Evolutionary conservation across 1,284 basidiomycete species (phyloP).

Genomic region (Retiboletus flavoniger): DNA sequence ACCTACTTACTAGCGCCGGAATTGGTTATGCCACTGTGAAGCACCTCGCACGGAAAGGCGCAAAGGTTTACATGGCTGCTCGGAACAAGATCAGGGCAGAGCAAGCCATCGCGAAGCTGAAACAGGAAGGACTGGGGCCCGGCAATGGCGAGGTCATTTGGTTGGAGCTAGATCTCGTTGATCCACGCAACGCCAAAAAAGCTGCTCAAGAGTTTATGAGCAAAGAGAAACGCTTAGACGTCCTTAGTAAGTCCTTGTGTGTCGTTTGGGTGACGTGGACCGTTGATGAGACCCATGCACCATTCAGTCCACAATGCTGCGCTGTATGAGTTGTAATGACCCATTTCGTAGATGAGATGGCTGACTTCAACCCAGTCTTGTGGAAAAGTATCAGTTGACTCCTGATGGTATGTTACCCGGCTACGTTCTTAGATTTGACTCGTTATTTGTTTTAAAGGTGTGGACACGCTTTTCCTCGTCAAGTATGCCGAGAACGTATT

Average conservation of each 20-base stretch:
- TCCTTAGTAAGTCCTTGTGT: conserved; percentile 42
- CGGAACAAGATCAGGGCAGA: conserved; percentile 40
- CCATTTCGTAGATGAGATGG: background rate
- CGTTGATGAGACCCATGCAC: background rate
- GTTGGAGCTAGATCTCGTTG: conserved; percentile 46
- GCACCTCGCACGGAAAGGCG: conserved; percentile 42
- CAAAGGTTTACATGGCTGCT: conserved; percentile 48
- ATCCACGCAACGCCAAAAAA: conserved; percentile 42
- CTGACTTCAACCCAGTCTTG: conserved; percentile 12
- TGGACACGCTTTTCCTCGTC: conserved; percentile 41
- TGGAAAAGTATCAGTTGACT: conserved; percentile 26
- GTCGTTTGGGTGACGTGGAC: background rate
- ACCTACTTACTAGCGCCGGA: conserved; percentile 34
- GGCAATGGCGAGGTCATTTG: conserved; percentile 44
- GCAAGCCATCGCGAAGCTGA: conserved; percentile 40
- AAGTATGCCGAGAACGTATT: conserved; percentile 38
- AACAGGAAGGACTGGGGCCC: conserved; percentile 36
- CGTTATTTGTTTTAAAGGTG: conserved; percentile 27
- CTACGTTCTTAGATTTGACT: background rate
- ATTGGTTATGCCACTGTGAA: conserved; percentile 49
- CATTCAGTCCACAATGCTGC: conserved; percentile 54
- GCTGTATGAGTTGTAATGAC: conserved; percentile 32
- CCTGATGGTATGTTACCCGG: conserved; percentile 34
- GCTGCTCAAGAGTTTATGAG: conserved; percentile 47
- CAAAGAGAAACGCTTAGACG: conserved; percentile 50